Evolutionary conservation across 192 early-diverging fungal species (phyloP).

Genomic region (Podila clonocystis): DNA sequence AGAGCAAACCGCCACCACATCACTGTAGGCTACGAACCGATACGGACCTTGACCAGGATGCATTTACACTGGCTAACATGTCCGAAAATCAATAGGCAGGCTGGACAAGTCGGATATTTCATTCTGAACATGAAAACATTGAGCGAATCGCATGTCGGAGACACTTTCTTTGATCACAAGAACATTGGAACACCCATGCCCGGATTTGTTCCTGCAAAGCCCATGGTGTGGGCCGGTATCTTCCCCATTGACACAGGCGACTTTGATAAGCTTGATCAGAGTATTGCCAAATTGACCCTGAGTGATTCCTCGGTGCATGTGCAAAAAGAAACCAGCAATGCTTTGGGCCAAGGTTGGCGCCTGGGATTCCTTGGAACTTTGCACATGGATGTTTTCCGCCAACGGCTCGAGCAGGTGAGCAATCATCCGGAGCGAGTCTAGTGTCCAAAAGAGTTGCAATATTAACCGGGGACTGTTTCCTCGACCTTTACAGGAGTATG

Average conservation of each 20-base stretch:
- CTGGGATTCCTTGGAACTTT: conserved; percentile 95
- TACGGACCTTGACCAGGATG: not conserved
- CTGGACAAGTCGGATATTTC: conserved; percentile 92
- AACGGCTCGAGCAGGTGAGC: conserved; percentile 83
- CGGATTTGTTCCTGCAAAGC: conserved; percentile 94
- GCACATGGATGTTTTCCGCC: conserved; percentile 98
- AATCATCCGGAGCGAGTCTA: too few relatives aligned
- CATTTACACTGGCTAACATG: too few relatives aligned
- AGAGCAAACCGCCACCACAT: conserved; percentile 75
- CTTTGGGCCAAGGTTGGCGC: conserved; percentile 96
- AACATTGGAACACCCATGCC: conserved; percentile 77
- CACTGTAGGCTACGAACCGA: conserved; percentile 56
- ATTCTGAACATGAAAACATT: conserved; percentile 93
- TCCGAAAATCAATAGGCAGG: conserved; percentile 50
- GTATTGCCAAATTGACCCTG: conserved; percentile 92
- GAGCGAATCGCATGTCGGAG: conserved; percentile 93
- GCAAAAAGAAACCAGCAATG: conserved; percentile 83
- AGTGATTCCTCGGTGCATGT: conserved; percentile 95
- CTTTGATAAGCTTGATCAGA: conserved; percentile 88
- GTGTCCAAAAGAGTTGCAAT: not conserved
- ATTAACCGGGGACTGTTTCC: not conserved
- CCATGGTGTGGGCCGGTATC: conserved; percentile 94
- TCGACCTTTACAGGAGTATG: conserved; percentile 78
- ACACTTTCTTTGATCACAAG: conserved; percentile 88
- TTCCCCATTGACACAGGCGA: conserved; percentile 93